Percentiles rank a stretch among this genome's conserved stretches.
These are phyloP conservation scores for Schwanniomyces sp. DNA, from an alignment of 805 yeast genomes.

Conservation along the genomic window DNA sequence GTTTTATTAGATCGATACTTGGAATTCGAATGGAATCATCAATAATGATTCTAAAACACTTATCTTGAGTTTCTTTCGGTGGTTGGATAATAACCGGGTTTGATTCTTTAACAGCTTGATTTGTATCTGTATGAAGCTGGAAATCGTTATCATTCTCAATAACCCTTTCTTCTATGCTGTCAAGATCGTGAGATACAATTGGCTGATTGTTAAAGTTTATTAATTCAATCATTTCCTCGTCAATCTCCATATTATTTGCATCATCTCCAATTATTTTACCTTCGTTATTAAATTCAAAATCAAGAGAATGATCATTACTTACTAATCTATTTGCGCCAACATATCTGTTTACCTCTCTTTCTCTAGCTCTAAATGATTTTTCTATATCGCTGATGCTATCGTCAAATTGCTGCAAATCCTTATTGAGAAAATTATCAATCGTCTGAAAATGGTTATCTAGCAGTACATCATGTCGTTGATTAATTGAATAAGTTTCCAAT, in stretches of 20 bases:
- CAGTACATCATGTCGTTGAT: background rate
- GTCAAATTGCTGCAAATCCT: constrained; percentile 8
- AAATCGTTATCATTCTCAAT: constrained; percentile 7
- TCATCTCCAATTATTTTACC: constrained; percentile 10
- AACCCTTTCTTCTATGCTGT: constrained; percentile 1
- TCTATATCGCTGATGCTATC: constrained; percentile 5
- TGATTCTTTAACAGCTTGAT: background rate
- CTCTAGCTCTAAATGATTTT: constrained; percentile 5
- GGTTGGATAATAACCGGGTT: background rate
- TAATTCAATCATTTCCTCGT: constrained; percentile 1
- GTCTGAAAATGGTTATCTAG: constrained; percentile 5
- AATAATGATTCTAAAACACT: constrained; percentile 2
- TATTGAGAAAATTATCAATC: constrained; percentile 14
- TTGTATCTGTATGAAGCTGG: constrained; percentile 4
- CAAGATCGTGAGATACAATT: background rate
- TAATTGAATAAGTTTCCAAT: background rate
- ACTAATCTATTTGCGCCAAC: background rate
- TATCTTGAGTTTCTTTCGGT: background rate
- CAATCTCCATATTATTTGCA: background rate
- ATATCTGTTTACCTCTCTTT: background rate
- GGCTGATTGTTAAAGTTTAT: background rate
- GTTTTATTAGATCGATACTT: background rate
- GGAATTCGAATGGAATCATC: constrained; percentile 4
- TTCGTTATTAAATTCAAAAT: constrained; percentile 20
- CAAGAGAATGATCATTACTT: constrained; percentile 8